Percentiles rank a stretch among this genome's conserved stretches.
Conservation (phyloP, 2,329 filamentous ascomycete species). For the Scedosporium dehoogii region DNA sequence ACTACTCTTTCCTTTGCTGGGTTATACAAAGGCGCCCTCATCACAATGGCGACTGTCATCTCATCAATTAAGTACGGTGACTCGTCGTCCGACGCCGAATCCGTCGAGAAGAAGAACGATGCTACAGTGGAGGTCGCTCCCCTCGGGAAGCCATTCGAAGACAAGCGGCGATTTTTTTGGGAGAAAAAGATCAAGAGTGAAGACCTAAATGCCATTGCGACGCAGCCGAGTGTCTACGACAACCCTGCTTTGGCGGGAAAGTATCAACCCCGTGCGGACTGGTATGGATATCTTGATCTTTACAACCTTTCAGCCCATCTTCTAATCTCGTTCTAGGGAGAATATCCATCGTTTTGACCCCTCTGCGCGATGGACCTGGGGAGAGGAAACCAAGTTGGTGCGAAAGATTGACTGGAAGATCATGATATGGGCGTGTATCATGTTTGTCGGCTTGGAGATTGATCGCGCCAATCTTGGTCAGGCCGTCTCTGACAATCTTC, state of each 20-base stretch:
- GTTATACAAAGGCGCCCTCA: not conserved
- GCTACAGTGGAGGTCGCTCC: constrained; percentile 12
- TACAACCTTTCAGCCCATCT: not conserved
- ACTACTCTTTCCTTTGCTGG: not conserved
- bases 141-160: constrained; percentile 18
- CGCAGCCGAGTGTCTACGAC: constrained; percentile 27
- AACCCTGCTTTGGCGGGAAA: constrained; percentile 23
- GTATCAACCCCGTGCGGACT: constrained; percentile 21
- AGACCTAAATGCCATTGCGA: constrained; percentile 23
- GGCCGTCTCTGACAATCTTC: constrained; percentile 37
- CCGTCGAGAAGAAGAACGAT: not conserved
- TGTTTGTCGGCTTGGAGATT: constrained; percentile 32
- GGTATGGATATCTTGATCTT: constrained; percentile 6
- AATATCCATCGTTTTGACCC: constrained; percentile 38
- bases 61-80: constrained; percentile 4
- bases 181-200: constrained; percentile 14
- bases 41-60: constrained; percentile 5
- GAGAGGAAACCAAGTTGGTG: constrained; percentile 25
- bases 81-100: not conserved
- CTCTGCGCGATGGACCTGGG: constrained; percentile 29
- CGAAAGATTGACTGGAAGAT: constrained; percentile 31
- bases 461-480: constrained; percentile 37
- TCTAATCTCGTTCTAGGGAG: constrained; percentile 18
- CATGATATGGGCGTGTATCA: constrained; percentile 36
- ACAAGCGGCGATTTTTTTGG: constrained; percentile 23